Conservation (phyloP, 106 monocot species). For the Xerophyta viscosa region DNA sequence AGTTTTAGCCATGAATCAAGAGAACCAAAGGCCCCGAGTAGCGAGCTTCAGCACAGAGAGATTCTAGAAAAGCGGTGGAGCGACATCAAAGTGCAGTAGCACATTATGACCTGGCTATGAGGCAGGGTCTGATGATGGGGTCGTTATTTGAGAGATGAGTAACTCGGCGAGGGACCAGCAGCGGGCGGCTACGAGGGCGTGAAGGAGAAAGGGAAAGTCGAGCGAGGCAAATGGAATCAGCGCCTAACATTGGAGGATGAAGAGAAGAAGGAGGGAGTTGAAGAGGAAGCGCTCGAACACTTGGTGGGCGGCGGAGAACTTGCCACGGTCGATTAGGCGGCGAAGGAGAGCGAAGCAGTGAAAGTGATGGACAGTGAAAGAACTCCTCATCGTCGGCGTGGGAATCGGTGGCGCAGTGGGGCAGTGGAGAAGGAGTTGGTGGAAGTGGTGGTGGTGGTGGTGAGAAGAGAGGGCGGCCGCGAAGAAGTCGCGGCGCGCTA, state of each 20-base stretch:
- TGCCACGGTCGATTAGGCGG: constrained; percentile 15
- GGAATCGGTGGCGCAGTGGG: neutral
- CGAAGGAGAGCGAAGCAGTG: constrained; percentile 17
- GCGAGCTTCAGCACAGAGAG: constrained; percentile 5
- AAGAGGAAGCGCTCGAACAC: constrained; percentile 14
- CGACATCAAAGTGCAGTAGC: constrained; percentile 6
- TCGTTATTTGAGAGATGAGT: neutral
- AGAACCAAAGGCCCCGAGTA: constrained; percentile 13
- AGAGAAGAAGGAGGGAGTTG: neutral
- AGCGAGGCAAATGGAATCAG: constrained; percentile 9
- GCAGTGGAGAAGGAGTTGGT: too few relatives aligned
- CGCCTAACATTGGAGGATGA: constrained; percentile 1
- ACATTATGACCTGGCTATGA: constrained; percentile 10
- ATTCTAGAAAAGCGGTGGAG: constrained; percentile 7
- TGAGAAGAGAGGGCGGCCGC: neutral
- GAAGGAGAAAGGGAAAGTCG: constrained; percentile 7
- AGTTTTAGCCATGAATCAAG: constrained; percentile 10
- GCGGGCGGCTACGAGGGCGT: constrained; percentile 6
- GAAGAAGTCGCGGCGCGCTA: neutral
- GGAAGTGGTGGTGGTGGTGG: neutral
- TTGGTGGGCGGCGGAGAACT: constrained; percentile 7
- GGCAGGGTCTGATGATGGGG: neutral
- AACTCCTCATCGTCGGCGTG: neutral
- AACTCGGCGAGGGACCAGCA: constrained; percentile 3
- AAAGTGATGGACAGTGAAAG: constrained; percentile 2